Evolutionary conservation across 306 rosid species (phyloP).

Genomic region (Albizia julibrissin): DNA sequence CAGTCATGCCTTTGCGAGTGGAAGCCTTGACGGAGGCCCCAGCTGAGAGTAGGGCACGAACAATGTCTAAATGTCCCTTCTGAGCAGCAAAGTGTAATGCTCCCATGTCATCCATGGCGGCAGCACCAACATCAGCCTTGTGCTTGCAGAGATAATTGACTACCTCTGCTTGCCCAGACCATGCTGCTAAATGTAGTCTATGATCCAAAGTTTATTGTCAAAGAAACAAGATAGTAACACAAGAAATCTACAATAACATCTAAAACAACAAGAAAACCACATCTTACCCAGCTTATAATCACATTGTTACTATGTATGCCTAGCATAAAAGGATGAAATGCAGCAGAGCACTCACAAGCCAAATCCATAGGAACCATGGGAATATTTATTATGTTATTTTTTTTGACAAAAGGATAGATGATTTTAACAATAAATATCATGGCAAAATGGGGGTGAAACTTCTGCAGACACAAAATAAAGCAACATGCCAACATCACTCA

Average conservation of each 20-base stretch:
- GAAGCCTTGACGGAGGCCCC: slow-evolving; percentile 72
- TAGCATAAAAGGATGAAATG: background rate
- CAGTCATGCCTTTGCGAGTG: slow-evolving; percentile 85
- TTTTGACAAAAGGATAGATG: background rate
- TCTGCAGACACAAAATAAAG: background rate
- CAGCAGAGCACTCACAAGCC: slow-evolving; percentile 13
- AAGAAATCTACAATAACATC: slow-evolving; percentile 11
- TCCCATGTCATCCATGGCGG: slow-evolving; percentile 97
- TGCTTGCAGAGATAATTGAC: slow-evolving; percentile 74
- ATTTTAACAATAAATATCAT: slow-evolving; percentile 10
- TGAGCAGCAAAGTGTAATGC: slow-evolving; percentile 93
- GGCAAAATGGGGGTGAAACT: background rate
- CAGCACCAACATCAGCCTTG: slow-evolving; percentile 89
- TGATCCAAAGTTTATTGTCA: slow-evolving; percentile 48
- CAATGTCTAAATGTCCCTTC: slow-evolving; percentile 84
- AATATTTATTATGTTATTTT: background rate
- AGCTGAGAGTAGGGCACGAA: slow-evolving; percentile 52
- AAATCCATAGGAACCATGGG: background rate
- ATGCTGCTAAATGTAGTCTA: slow-evolving; percentile 94
- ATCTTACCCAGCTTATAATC: slow-evolving; percentile 7
- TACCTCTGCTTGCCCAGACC: slow-evolving; percentile 80
- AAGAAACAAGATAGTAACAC: slow-evolving; percentile 50
- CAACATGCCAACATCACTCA: slow-evolving; percentile 9
- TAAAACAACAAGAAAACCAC: background rate
- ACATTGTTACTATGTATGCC: background rate